These are phyloP conservation scores for Diaporthe sp. DNA, from an alignment of 2,329 filamentous ascomycete species.

Conservation along the genomic window DNA sequence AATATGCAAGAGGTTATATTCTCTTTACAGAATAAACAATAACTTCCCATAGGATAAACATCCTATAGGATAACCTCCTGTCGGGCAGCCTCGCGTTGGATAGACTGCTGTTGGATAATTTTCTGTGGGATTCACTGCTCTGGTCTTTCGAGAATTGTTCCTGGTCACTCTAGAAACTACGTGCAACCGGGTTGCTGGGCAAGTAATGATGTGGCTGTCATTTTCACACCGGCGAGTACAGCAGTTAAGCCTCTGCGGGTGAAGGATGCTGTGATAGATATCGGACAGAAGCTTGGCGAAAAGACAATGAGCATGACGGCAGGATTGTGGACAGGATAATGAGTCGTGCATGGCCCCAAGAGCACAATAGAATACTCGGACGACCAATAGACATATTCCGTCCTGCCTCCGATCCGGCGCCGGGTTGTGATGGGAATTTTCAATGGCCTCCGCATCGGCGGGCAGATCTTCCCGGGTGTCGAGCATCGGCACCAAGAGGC, in stretches of 20 bases:
- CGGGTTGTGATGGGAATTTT: background rate
- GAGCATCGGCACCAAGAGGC: background rate
- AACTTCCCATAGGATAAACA: too few relatives aligned
- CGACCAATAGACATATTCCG: background rate
- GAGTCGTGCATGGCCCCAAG: background rate
- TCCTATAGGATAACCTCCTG: background rate
- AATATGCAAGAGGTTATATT: background rate
- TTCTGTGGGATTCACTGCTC: background rate
- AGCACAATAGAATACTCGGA: too few relatives aligned
- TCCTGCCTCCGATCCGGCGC: conserved; percentile 1
- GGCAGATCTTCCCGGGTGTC: background rate
- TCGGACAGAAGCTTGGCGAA: background rate
- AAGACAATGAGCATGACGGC: background rate
- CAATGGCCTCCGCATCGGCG: conserved; percentile 1
- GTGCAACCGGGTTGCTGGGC: too few relatives aligned
- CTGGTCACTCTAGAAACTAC: background rate
- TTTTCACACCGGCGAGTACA: background rate
- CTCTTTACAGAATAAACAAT: background rate
- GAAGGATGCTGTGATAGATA: background rate
- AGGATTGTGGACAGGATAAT: background rate
- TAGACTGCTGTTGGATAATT: background rate
- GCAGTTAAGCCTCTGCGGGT: background rate
- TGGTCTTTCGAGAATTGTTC: background rate
- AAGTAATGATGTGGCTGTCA: background rate
- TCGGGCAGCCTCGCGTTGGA: background rate